Evolutionary conservation across 1,284 basidiomycete genomes (phyloP).

Genomic region (Phylloboletellus chloephorus): DNA sequence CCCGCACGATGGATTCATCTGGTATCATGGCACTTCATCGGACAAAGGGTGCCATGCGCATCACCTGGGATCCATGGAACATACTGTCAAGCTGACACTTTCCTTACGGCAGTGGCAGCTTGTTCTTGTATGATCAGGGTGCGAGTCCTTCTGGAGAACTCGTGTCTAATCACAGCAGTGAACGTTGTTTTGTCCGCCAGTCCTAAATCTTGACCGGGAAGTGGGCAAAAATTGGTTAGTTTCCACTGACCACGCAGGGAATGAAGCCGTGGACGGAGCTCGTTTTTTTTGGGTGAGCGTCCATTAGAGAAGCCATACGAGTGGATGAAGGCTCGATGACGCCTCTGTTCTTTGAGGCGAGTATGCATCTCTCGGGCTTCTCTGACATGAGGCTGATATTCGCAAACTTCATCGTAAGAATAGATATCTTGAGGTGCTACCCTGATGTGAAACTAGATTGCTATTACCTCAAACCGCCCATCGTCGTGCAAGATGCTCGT

Average conservation of each 20-base stretch:
- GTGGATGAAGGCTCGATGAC: neutral
- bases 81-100: neutral
- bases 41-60: no score
- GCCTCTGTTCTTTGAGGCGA: neutral
- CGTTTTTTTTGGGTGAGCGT: neutral
- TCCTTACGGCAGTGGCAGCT: neutral
- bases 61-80: neutral
- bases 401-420: neutral
- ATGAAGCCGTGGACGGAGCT: neutral
- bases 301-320: no score
- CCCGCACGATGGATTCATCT: no score
- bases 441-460: neutral
- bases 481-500: neutral
- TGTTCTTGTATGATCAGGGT: slow-evolving; percentile 5
- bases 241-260: neutral
- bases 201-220: slow-evolving; percentile 5
- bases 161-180: no score
- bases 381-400: neutral
- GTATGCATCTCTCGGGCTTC: neutral
- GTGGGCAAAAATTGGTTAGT: neutral
- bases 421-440: neutral
- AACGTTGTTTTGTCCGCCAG: neutral
- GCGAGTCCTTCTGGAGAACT: neutral
- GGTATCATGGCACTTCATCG: no score
- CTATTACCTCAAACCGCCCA: neutral